A percentile compares a stretch with the other conserved stretches of the same genome.
phyloP scores from a whole-genome alignment of 306 rosid species.

The Vigna nakashimae region DNA sequence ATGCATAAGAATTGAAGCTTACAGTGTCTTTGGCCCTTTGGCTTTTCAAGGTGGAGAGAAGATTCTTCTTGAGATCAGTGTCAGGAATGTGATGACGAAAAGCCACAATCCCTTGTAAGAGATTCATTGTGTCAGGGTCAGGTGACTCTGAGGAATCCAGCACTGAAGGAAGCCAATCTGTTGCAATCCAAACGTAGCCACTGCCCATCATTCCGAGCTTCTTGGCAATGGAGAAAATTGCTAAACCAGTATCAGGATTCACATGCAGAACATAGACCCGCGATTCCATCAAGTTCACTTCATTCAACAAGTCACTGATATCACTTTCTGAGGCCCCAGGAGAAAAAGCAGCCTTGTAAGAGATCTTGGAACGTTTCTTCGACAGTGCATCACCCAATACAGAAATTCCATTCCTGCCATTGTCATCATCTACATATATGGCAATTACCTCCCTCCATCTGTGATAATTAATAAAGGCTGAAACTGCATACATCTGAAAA shows the following conservation, averaged over 20 bases:
- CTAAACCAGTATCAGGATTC: conserved; percentile 83
- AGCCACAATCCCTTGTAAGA: conserved; percentile 81
- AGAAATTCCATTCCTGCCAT: conserved; percentile 82
- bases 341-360: conserved; percentile 79
- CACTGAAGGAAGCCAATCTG: conserved; percentile 89
- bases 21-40: conserved; percentile 50
- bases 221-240: conserved; percentile 64
- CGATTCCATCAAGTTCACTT: conserved; percentile 85
- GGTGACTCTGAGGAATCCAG: conserved; percentile 61
- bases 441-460: conserved; percentile 85
- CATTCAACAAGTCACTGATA: conserved; percentile 59
- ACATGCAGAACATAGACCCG: conserved; percentile 84
- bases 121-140: conserved; percentile 53
- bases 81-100: conserved; percentile 82
- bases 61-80: conserved; percentile 56
- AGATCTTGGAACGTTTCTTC: conserved; percentile 71
- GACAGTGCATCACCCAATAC: conserved; percentile 74
- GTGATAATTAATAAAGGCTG: conserved; percentile 66
- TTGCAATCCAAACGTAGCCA: conserved; percentile 89
- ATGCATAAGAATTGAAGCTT: conserved; percentile 79
- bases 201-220: conserved; percentile 63
- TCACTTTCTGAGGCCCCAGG: conserved; percentile 51
- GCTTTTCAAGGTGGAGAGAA: conserved; percentile 55
- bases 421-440: conserved; percentile 84
- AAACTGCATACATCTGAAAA: conserved; percentile 76